A percentile compares a stretch with the other conserved stretches of the same genome.
Evolutionary conservation across 176 grass and related monocot genomes (phyloP).

Genomic region (Areca catechu): DNA sequence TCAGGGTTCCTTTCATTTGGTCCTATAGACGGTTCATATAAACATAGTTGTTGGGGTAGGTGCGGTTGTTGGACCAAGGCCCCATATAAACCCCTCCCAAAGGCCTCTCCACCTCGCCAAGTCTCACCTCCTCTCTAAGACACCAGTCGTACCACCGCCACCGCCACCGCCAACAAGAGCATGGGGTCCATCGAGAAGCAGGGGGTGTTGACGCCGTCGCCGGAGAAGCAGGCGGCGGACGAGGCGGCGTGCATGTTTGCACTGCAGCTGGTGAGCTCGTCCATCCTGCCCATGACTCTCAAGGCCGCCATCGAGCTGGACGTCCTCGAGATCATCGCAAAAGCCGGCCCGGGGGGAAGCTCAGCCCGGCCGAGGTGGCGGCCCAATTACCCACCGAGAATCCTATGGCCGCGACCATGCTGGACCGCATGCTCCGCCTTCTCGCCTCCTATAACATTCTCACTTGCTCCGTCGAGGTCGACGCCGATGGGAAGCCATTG

Average conservation of each 20-base stretch:
- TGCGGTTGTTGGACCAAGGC: background rate
- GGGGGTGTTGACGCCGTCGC: constrained; percentile 4
- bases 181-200: background rate
- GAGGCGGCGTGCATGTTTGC: constrained; percentile 92
- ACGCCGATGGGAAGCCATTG: constrained; percentile 32
- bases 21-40: no score
- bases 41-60: no score
- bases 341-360: constrained; percentile 10
- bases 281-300: constrained; percentile 93
- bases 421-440: constrained; percentile 83
- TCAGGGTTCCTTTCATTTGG: no score
- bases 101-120: background rate
- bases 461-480: constrained; percentile 34
- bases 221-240: constrained; percentile 24
- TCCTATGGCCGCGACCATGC: constrained; percentile 47
- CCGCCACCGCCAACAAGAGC: background rate
- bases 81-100: background rate
- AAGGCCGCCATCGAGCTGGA: constrained; percentile 85
- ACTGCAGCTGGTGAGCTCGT: constrained; percentile 60
- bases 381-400: constrained; percentile 38
- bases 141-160: background rate
- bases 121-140: no score
- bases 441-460: constrained; percentile 64
- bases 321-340: constrained; percentile 54
- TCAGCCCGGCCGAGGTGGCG: constrained; percentile 42